Base-by-base conservation (phyloP, 1,139 yeast species). In the Nakaseomyces bracarensis region DNA sequence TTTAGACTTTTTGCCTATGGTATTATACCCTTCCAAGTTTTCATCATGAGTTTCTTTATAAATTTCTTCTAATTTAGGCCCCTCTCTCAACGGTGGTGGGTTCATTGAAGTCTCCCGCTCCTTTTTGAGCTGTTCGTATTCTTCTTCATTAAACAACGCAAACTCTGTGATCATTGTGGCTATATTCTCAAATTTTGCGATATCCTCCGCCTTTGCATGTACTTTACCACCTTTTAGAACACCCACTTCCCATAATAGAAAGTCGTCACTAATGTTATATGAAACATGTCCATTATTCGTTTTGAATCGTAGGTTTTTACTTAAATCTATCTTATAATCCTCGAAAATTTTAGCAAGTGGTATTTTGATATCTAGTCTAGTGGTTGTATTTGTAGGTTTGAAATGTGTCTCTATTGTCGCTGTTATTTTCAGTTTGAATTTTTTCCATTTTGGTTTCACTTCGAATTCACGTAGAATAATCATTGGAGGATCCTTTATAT, bases 251-350 rank as follows among this genome's bases (percentile, higher is more conserved):
- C 93, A 82, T 1, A 75, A 56, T 3, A 82, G 54, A 45, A 74
- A 75, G 20, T 77, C 71, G 23, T 75, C 69, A 48, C 82, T 84
- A 5, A 86, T 72, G 43, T 77, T 72, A 69, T 84, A 81, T 40
- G 75, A 67, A 3, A 81, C 82, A 18, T 73, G 63, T 1, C 94
- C 94, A 45, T 73, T 65, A 51, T 77, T 81, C 4, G 87, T 75
- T 43, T 74, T 72, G 54, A 79, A 82, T 53, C 75, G 77, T 4
- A 87, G 80, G 9, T 77, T 69, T 66, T 60, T 57, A 34, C 65
- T 62, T 43, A 66, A 64, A 46, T 74, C 68, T 6, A 74, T 63
- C 38, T 68, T 65, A 54, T 75, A 79, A 6, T 53, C 48, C 9
- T 48, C 40, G 21, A 60, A 57, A 3, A 61, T 14, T 7, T 45